Evolutionary conservation across 2,329 filamentous ascomycete genomes (phyloP).

Genomic region (Penicillium hordei): DNA sequence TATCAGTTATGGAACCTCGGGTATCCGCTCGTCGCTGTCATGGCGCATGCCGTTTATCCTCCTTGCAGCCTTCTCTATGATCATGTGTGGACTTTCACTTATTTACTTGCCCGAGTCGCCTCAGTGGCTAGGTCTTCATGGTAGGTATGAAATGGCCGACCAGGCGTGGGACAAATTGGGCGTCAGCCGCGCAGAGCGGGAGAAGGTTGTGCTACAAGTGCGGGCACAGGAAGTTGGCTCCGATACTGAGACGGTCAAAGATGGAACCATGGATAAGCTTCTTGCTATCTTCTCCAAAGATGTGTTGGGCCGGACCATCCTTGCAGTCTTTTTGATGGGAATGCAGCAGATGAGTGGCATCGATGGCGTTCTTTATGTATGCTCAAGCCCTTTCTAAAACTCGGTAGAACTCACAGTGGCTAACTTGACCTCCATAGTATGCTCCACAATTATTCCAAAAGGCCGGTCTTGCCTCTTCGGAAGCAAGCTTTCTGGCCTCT

Average conservation of each 20-base stretch:
- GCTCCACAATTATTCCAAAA: slow-evolving; percentile 61
- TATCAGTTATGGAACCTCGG: slow-evolving; percentile 57
- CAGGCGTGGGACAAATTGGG: slow-evolving; percentile 45
- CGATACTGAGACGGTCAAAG: not conserved
- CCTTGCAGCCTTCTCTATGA: slow-evolving; percentile 43
- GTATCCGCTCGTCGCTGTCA: slow-evolving; percentile 49
- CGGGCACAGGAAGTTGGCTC: slow-evolving; percentile 9
- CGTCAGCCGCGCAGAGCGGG: slow-evolving; percentile 48
- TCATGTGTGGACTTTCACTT: slow-evolving; percentile 41
- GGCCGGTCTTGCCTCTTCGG: slow-evolving; percentile 56
- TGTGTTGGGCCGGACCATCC: slow-evolving; percentile 49
- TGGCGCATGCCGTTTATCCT: slow-evolving; percentile 60
- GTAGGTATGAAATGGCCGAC: slow-evolving; percentile 49
- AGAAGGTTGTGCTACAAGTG: slow-evolving; percentile 44
- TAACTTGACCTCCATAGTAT: slow-evolving; percentile 45
- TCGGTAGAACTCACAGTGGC: not conserved
- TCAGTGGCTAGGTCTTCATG: slow-evolving; percentile 56
- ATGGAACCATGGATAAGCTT: slow-evolving; percentile 21
- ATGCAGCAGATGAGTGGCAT: slow-evolving; percentile 64
- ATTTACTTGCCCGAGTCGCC: slow-evolving; percentile 56
- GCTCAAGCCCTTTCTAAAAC: not conserved
- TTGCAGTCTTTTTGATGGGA: slow-evolving; percentile 58
- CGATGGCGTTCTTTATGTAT: slow-evolving; percentile 61
- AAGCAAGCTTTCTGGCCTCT: slow-evolving; percentile 60
- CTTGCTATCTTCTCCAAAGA: slow-evolving; percentile 40